A percentile compares a stretch with the other conserved stretches of the same genome.
Evolutionary conservation across 2,329 filamentous ascomycete species (phyloP).

Genomic region (Ilyonectria robusta): DNA sequence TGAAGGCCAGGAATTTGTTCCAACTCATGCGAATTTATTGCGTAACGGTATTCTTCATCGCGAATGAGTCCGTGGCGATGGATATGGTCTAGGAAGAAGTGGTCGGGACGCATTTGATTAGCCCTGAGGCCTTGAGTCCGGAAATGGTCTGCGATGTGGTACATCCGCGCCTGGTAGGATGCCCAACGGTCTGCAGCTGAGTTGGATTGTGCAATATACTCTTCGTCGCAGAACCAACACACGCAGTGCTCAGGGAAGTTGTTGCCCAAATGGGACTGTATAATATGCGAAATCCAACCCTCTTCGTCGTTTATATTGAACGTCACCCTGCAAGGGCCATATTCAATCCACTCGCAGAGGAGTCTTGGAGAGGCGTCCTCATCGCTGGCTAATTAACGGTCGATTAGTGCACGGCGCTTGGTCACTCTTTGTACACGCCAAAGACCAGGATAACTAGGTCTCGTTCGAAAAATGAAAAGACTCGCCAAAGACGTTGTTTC

Average conservation of each 20-base stretch:
- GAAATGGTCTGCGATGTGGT: slow-evolving; percentile 65
- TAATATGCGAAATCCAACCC: slow-evolving; percentile 64
- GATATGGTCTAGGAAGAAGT: slow-evolving; percentile 57
- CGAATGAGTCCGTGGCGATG: slow-evolving; percentile 46
- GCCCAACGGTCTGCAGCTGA: slow-evolving; percentile 23
- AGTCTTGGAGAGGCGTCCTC: background rate
- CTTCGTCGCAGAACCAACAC: slow-evolving; percentile 67
- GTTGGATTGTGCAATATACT: slow-evolving; percentile 47
- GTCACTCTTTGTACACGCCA: no score
- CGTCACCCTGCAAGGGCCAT: slow-evolving; percentile 51
- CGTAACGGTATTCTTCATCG: slow-evolving; percentile 39
- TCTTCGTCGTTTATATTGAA: slow-evolving; percentile 57
- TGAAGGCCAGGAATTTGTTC: slow-evolving; percentile 33
- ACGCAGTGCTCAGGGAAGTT: slow-evolving; percentile 53
- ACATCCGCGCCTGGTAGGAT: slow-evolving; percentile 60
- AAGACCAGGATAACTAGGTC: no score
- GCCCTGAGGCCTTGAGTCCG: slow-evolving; percentile 39
- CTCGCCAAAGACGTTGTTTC: no score
- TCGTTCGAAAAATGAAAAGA: no score
- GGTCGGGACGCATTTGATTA: slow-evolving; percentile 56
- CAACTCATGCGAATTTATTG: slow-evolving; percentile 39
- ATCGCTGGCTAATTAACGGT: no score
- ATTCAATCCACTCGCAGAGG: slow-evolving; percentile 61
- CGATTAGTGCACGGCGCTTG: no score
- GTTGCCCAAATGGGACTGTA: slow-evolving; percentile 52